Evolutionary conservation across 2,329 filamentous ascomycete genomes (phyloP).

Genomic region (Scedosporium minutisporum): DNA sequence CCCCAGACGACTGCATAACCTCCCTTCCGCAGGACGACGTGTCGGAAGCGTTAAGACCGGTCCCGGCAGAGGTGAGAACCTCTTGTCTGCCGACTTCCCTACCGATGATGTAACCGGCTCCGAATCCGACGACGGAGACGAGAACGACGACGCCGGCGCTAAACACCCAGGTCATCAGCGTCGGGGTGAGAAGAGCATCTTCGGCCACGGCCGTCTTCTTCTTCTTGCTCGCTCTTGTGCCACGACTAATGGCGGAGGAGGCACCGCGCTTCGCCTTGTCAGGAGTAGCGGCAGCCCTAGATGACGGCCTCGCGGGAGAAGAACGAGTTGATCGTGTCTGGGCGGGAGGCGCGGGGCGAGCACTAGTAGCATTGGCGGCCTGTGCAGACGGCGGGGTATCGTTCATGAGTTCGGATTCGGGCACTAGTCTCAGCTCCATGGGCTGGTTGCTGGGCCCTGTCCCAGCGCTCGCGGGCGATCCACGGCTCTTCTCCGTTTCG

Average conservation of each 20-base stretch:
- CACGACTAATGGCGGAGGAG: slow-evolving; percentile 17
- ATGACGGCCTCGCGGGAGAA: slow-evolving; percentile 21
- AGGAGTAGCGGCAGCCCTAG: slow-evolving; percentile 14
- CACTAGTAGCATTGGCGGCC: slow-evolving; percentile 8
- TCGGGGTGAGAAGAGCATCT: slow-evolving; percentile 43
- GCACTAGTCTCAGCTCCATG: slow-evolving; percentile 49
- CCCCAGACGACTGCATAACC: slow-evolving; percentile 41
- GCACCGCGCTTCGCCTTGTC: slow-evolving; percentile 34
- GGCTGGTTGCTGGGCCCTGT: slow-evolving; percentile 40
- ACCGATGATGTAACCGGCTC: slow-evolving; percentile 59
- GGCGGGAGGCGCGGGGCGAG: slow-evolving; percentile 13
- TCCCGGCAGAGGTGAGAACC: slow-evolving; percentile 30
- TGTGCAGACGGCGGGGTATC: slow-evolving; percentile 15
- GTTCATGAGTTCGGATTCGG: slow-evolving; percentile 49
- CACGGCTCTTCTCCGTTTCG: slow-evolving; percentile 23
- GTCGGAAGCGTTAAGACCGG: slow-evolving; percentile 34
- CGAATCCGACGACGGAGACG: slow-evolving; percentile 59
- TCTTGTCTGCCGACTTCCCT: slow-evolving; percentile 57
- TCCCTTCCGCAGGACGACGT: slow-evolving; percentile 42
- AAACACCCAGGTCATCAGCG: slow-evolving; percentile 54
- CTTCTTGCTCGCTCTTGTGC: slow-evolving; percentile 26
- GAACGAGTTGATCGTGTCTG: slow-evolving; percentile 15
- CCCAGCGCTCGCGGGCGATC: slow-evolving; percentile 20
- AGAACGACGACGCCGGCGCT: slow-evolving; percentile 59
- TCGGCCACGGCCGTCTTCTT: slow-evolving; percentile 44